These are phyloP conservation scores for Geranomyces variabilis DNA, from an alignment of 192 early-diverging fungal species.

Conservation along the genomic window DNA sequence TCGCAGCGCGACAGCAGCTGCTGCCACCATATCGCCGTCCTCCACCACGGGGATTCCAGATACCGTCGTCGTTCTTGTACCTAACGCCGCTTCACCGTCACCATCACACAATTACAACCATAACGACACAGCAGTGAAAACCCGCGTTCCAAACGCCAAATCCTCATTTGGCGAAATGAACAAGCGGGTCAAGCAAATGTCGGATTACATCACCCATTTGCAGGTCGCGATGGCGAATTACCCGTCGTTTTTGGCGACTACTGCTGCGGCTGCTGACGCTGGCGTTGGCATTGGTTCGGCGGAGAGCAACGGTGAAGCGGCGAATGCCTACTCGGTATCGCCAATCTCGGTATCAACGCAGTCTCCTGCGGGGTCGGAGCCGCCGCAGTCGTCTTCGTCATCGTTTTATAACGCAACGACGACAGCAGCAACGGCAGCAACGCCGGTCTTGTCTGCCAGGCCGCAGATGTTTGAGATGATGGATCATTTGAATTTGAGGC, in stretches of 20 bases:
- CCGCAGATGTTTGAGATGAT: constrained; percentile 34
- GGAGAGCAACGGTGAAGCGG: too few relatives aligned
- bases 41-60: too few relatives aligned
- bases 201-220: constrained; percentile 59
- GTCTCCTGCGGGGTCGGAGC: not conserved
- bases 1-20: too few relatives aligned
- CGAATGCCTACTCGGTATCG: too few relatives aligned
- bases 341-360: not conserved
- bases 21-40: too few relatives aligned
- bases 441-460: not conserved
- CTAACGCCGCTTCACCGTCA: too few relatives aligned
- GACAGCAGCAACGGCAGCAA: not conserved
- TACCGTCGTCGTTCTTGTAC: too few relatives aligned
- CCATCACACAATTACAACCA: too few relatives aligned
- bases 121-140: constrained; percentile 31
- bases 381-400: not conserved
- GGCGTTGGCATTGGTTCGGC: too few relatives aligned
- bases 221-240: constrained; percentile 46
- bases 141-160: constrained; percentile 55
- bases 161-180: constrained; percentile 67
- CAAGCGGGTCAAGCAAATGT: constrained; percentile 64
- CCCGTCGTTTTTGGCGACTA: not conserved
- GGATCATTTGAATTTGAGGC: constrained; percentile 32
- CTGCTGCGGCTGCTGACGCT: not conserved
- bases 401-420: too few relatives aligned